These are phyloP conservation scores for Phytophthora boehmeriae DNA, from an alignment of 352 stramenopile genomes.

Conservation along the genomic window DNA sequence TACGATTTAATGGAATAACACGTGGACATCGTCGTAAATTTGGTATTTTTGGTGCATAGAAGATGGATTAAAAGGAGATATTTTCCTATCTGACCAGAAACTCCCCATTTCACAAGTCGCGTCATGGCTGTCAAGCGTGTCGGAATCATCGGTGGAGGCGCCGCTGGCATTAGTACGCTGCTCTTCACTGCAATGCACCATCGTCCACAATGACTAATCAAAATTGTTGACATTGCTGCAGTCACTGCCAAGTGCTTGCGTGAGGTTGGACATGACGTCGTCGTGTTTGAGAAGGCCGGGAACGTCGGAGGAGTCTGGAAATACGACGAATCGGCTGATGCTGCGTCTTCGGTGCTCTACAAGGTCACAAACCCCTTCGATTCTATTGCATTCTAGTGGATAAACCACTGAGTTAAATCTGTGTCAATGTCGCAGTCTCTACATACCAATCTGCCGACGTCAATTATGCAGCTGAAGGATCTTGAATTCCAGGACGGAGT, in stretches of 20 bases:
- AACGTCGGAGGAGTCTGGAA: constrained; percentile 81
- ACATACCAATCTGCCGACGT: constrained; percentile 78
- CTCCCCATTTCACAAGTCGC: background rate
- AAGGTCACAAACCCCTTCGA: constrained; percentile 37
- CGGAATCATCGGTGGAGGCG: constrained; percentile 73
- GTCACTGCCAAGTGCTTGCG: constrained; percentile 75
- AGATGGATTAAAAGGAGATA: background rate
- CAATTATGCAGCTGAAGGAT: constrained; percentile 80
- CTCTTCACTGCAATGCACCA: background rate
- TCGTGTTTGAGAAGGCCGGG: constrained; percentile 74
- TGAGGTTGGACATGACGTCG: constrained; percentile 65
- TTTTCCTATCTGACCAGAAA: background rate
- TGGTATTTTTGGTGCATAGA: no score
- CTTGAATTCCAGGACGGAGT: constrained; percentile 64
- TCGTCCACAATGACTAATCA: background rate
- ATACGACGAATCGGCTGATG: constrained; percentile 58
- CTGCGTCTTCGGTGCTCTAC: constrained; percentile 65
- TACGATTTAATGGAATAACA: no score
- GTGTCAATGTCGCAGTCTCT: constrained; percentile 49
- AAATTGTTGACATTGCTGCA: constrained; percentile 21
- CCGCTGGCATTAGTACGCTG: constrained; percentile 75
- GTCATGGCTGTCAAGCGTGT: constrained; percentile 33
- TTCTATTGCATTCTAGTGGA: background rate
- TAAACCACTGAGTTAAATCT: background rate
- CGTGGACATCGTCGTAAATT: no score